Evolutionary conservation across 768 basidiomycete genomes (phyloP), one percentile per base, ranked within the genome.

Genomic region (Suillus americanus): DNA sequence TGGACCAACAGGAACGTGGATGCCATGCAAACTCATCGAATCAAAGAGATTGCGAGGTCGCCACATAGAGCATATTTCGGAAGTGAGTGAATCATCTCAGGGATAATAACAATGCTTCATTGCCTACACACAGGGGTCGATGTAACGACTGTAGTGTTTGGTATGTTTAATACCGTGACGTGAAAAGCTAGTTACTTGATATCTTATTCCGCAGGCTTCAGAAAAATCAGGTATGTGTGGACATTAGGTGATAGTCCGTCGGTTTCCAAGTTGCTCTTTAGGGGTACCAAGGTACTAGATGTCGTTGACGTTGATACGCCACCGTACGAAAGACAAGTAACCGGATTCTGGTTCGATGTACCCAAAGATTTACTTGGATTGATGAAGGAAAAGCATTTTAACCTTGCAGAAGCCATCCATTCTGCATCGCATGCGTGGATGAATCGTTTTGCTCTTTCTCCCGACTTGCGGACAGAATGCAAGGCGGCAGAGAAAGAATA

Each of bases 361-460:
- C 89, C 91, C 0, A 78, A 77, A 30, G 40, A 73, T 0, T 78
- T 85, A 25, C 73, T 94, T 55, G 72, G 80, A 7, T 71, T 88
- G n/a, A 79, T 94, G 72, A 75, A 76, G 14, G 66, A 68, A 13
- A 86, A 88, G 67, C 78, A 76, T 5, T 82, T 93, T 48, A 85
- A 88, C 64, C 82, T 87, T 1, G 92, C 94, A 0, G 94, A 86
- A 57, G 90, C 89, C 0, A 93, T 96, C 56, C 94, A 97, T 71
- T 85, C 92, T 5, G 94, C 94, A 3, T 82, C 89, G 68, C 95
- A 97, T 72, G 92, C 92, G 0, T 82, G 95, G 69, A 76, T 96
- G 66, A 94, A 93, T 70, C 83, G 86, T 48, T 94, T 93, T 68
- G 79, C 85, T 5, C 78, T 95, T 67, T 83, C 85, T 0, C 79